Conservation (phyloP, 2,329 filamentous ascomycete genomes). For the Fusarium sp. region DNA sequence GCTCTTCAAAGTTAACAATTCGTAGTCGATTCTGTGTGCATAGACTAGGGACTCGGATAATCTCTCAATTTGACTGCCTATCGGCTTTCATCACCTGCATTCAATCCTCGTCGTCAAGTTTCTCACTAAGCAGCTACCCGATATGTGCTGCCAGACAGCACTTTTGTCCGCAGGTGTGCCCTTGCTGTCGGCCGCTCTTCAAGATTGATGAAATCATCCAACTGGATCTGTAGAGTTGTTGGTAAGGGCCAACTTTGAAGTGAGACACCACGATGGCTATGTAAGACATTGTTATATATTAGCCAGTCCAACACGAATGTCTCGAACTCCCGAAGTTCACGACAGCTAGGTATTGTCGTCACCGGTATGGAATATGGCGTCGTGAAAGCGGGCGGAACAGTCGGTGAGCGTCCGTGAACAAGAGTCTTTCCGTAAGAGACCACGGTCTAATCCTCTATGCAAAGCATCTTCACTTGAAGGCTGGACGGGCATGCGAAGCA, state of each 20-base stretch:
- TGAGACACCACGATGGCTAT: conserved; percentile 38
- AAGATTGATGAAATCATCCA: conserved; percentile 19
- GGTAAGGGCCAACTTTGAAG: not conserved
- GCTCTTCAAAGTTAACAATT: conserved; percentile 25
- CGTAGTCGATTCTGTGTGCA: conserved; percentile 15
- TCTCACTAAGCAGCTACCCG: conserved; percentile 32
- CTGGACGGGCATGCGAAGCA: conserved; percentile 42
- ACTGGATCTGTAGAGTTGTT: conserved; percentile 11
- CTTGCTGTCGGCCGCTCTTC: conserved; percentile 14
- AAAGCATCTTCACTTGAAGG: conserved; percentile 39
- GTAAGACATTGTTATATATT: conserved; percentile 36
- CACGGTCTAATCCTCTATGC: conserved; percentile 40
- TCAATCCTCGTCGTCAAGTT: conserved; percentile 16
- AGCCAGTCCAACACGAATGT: conserved; percentile 19
- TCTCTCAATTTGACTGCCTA: conserved; percentile 22
- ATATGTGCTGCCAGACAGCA: conserved; percentile 33
- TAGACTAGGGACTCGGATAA: conserved; percentile 23
- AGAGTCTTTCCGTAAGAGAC: conserved; percentile 21
- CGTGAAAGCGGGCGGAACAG: conserved; percentile 36
- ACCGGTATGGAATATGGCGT: conserved; percentile 28
- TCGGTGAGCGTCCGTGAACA: conserved; percentile 44
- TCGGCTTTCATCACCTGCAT: conserved; percentile 29
- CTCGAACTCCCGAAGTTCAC: conserved; percentile 25
- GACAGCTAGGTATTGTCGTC: conserved; percentile 24
- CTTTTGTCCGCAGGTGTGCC: conserved; percentile 16